Evolutionary conservation across 345 rosid species (phyloP).

Genomic region (Populus euphratica): DNA sequence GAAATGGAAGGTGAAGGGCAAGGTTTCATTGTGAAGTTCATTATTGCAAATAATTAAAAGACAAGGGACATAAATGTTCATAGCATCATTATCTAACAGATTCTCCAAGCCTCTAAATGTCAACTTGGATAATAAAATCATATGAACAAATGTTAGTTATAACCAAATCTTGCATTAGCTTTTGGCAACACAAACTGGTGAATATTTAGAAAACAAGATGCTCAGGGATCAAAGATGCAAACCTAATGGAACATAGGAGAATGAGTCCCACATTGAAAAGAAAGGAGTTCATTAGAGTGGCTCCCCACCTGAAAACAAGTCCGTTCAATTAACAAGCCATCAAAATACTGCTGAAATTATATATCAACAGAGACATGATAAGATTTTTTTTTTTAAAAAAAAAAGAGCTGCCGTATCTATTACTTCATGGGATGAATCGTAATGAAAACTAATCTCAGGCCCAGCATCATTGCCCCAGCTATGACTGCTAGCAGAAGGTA

Average conservation of each 20-base stretch:
- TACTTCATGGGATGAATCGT: constrained; percentile 99
- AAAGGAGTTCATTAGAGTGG: constrained; percentile 94
- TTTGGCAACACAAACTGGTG: not conserved
- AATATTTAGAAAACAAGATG: not conserved
- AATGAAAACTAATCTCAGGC: constrained; percentile 79
- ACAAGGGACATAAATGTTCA: not conserved
- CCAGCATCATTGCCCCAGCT: constrained; percentile 98
- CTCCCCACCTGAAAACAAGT: constrained; percentile 85
- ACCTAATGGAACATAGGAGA: constrained; percentile 95
- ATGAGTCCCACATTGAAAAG: constrained; percentile 97
- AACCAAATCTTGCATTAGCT: not conserved
- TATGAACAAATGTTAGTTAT: not conserved
- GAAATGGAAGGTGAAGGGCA: not conserved
- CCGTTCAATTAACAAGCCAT: constrained; percentile 25
- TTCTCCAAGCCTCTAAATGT: not conserved
- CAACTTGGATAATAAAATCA: not conserved
- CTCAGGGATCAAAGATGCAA: constrained; percentile 8
- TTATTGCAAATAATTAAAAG: not conserved
- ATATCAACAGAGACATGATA: not conserved
- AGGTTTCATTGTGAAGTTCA: not conserved
- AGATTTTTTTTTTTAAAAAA: not conserved
- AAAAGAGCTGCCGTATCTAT: constrained; percentile 7
- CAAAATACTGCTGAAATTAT: constrained; percentile 4
- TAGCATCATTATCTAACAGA: not conserved
- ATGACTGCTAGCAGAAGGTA: constrained; percentile 89